Conservation (phyloP, 179 eudicot genomes). For the Patellifolia procumbens region DNA sequence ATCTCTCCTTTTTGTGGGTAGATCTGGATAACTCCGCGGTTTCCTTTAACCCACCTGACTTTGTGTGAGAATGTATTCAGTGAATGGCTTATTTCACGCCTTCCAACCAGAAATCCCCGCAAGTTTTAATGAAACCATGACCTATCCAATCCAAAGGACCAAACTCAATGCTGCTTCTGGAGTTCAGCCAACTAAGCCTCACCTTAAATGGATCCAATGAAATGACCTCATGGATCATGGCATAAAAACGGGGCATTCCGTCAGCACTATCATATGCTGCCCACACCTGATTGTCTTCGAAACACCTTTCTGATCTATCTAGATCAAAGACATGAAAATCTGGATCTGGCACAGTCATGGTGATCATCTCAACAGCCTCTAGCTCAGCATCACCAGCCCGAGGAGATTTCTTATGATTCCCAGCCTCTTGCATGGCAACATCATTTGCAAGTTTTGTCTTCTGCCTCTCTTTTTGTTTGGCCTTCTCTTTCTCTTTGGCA, state of each 20-base stretch:
- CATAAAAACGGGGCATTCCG: constrained; percentile 94
- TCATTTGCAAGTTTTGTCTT: constrained; percentile 21
- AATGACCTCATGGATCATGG: constrained; percentile 66
- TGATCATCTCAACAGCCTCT: constrained; percentile 27
- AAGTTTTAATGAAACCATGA: constrained; percentile 66
- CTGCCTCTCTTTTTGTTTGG: constrained; percentile 34
- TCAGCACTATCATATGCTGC: constrained; percentile 87
- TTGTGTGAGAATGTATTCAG: constrained; percentile 80
- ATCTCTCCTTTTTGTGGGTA: constrained; percentile 77
- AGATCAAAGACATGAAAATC: constrained; percentile 88
- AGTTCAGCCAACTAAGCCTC: constrained; percentile 64
- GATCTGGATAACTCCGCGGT: constrained; percentile 71
- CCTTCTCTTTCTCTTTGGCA: constrained; percentile 37
- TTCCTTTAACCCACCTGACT: constrained; percentile 60
- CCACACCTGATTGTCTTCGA: constrained; percentile 81
- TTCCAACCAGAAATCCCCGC: constrained; percentile 74
- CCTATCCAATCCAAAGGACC: constrained; percentile 62
- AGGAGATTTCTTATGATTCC: constrained; percentile 36
- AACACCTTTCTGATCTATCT: constrained; percentile 75
- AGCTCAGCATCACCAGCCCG: constrained; percentile 20
- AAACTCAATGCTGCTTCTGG: constrained; percentile 65
- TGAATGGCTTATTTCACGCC: constrained; percentile 42
- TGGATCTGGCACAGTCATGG: constrained; percentile 73
- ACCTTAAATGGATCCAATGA: constrained; percentile 63
- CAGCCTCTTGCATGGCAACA: constrained; percentile 37